Evolutionary conservation across 2,329 filamentous ascomycete genomes (phyloP).

Genomic region (Kalaharituber pfeilii): DNA sequence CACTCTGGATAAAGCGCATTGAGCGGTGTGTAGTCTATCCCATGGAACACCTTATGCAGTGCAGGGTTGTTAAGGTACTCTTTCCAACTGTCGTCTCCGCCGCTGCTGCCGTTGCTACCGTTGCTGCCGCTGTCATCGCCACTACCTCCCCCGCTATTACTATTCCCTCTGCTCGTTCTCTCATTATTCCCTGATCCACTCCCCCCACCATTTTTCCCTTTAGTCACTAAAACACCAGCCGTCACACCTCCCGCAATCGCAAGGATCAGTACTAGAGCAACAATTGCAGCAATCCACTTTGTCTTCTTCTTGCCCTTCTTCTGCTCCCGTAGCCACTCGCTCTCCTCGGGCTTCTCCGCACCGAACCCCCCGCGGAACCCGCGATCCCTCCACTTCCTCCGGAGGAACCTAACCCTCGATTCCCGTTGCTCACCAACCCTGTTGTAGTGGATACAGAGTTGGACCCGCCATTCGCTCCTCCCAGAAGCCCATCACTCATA

Average conservation of each 20-base stretch:
- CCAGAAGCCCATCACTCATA: constrained; percentile 16
- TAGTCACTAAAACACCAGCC: constrained; percentile 53
- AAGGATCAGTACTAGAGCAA: constrained; percentile 49
- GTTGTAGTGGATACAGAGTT: constrained; percentile 33
- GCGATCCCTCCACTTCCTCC: constrained; percentile 6
- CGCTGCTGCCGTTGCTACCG: constrained; percentile 35
- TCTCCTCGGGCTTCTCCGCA: constrained; percentile 4
- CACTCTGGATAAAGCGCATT: constrained; percentile 83
- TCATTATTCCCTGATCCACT: constrained; percentile 16
- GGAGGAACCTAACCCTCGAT: not conserved
- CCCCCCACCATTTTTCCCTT: constrained; percentile 28
- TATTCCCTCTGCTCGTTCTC: constrained; percentile 20
- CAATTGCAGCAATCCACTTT: constrained; percentile 48
- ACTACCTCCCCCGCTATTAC: constrained; percentile 18
- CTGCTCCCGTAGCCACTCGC: constrained; percentile 40
- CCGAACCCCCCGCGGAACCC: constrained; percentile 5
- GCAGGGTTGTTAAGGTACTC: constrained; percentile 58
- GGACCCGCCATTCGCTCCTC: not conserved
- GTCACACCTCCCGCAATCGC: constrained; percentile 53
- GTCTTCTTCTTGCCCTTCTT: constrained; percentile 46
- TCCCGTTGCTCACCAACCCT: constrained; percentile 28
- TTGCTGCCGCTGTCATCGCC: constrained; percentile 18
- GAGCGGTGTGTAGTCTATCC: constrained; percentile 86
- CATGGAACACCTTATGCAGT: constrained; percentile 84
- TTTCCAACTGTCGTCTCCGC: constrained; percentile 42